Conservation (phyloP, 495 filamentous ascomycete species). For the Hypoxylon lienhwacheense region DNA sequence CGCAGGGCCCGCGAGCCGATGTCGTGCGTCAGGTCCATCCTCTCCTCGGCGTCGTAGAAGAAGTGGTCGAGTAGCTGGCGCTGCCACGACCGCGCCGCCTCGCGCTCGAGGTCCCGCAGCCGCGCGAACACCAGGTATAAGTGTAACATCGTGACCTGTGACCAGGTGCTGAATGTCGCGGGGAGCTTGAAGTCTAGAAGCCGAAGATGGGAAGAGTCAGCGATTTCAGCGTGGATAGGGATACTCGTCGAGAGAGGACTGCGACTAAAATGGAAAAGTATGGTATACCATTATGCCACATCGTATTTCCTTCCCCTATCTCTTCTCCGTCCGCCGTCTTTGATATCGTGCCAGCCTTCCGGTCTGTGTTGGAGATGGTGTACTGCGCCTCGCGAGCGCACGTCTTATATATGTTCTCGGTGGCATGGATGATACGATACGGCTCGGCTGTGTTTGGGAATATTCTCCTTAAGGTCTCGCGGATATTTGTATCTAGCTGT, state of each 20-base stretch:
- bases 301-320: constrained; percentile 70
- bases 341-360: constrained; percentile 59
- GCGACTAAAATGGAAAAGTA: background rate
- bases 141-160: constrained; percentile 92
- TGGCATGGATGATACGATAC: constrained; percentile 76
- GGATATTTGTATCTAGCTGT: constrained; percentile 9
- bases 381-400: constrained; percentile 79
- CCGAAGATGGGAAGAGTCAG: constrained; percentile 16
- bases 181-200: constrained; percentile 58
- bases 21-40: constrained; percentile 73
- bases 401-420: constrained; percentile 74
- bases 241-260: background rate
- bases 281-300: constrained; percentile 77
- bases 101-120: constrained; percentile 71
- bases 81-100: constrained; percentile 44
- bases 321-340: constrained; percentile 73
- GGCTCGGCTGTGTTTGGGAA: constrained; percentile 58
- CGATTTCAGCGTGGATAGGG: background rate
- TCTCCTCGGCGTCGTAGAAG: constrained; percentile 86
- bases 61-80: constrained; percentile 77
- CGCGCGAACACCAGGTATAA: constrained; percentile 93
- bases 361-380: constrained; percentile 59
- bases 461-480: constrained; percentile 7
- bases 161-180: constrained; percentile 92
- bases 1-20: constrained; percentile 65